Evolutionary conservation across 2,329 filamentous ascomycete genomes (phyloP).

Genomic region (Fusarium coffeatum): DNA sequence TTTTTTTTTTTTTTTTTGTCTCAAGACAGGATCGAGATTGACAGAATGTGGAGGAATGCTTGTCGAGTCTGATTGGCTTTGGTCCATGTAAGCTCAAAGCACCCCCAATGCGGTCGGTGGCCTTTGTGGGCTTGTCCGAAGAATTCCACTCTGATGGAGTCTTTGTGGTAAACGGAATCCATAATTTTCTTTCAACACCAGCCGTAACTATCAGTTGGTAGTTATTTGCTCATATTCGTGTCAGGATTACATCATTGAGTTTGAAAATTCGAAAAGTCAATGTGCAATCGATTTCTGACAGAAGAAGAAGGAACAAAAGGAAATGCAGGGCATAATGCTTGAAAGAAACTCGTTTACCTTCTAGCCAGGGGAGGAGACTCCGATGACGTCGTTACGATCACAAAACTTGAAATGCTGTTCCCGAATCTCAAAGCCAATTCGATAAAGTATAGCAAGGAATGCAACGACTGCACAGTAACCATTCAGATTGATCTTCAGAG

Average conservation of each 20-base stretch:
- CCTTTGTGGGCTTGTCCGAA: conserved; percentile 18
- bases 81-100: conserved; percentile 35
- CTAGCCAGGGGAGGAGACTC: background rate
- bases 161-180: conserved; percentile 12
- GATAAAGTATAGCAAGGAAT: background rate
- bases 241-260: conserved; percentile 24
- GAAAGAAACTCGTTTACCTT: conserved; percentile 4
- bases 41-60: conserved; percentile 36
- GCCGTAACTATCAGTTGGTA: background rate
- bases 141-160: conserved; percentile 34
- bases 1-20: conserved; percentile 7
- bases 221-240: background rate
- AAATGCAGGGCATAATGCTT: conserved; percentile 1
- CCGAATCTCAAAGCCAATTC: conserved; percentile 1
- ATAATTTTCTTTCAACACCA: conserved; percentile 11
- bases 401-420: conserved; percentile 13
- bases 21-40: conserved; percentile 42
- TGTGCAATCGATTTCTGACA: background rate
- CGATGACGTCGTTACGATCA: conserved; percentile 40
- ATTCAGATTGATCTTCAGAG: conserved; percentile 1
- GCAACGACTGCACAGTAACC: background rate
- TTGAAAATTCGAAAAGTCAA: conserved; percentile 6
- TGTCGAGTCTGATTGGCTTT: conserved; percentile 38
- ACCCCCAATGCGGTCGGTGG: conserved; percentile 13
- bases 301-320: background rate